These are phyloP conservation scores for Lodderomyces oxycetoniae DNA, from an alignment of 1,139 yeast species.

Conservation along the genomic window DNA sequence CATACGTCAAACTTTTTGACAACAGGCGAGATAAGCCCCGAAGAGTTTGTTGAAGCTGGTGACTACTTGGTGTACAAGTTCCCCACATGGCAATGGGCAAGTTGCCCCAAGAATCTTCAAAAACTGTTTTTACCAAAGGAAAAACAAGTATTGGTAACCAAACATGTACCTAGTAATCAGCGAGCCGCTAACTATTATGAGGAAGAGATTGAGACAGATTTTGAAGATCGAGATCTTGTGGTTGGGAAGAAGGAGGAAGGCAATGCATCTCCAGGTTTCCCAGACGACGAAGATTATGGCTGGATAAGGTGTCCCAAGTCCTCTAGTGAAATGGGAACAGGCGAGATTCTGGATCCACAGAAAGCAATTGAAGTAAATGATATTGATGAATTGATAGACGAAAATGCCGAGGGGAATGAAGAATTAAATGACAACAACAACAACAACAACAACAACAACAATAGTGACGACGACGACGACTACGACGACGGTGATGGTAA, in stretches of 20 bases:
- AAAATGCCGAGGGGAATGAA: constrained; percentile 28
- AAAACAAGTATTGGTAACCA: constrained; percentile 81
- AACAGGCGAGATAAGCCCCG: constrained; percentile 93
- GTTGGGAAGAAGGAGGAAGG: constrained; percentile 30
- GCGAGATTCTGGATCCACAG: constrained; percentile 9
- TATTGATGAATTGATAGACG: constrained; percentile 40
- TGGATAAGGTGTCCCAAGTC: constrained; percentile 6
- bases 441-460: background rate
- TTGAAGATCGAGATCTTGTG: constrained; percentile 48
- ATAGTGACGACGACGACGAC: background rate
- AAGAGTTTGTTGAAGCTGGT: constrained; percentile 90
- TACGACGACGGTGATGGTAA: too few relatives aligned
- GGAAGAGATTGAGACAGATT: constrained; percentile 36
- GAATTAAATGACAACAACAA: constrained; percentile 21
- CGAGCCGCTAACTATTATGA: constrained; percentile 61
- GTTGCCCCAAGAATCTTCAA: constrained; percentile 56
- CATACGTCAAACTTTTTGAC: constrained; percentile 75
- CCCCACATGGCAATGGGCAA: constrained; percentile 96
- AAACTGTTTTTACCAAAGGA: constrained; percentile 77
- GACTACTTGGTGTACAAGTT: constrained; percentile 84
- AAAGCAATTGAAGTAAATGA: constrained; percentile 21
- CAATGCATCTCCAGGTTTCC: constrained; percentile 6
- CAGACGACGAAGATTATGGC: constrained; percentile 4
- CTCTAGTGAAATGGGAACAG: constrained; percentile 7
- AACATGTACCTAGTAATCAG: constrained; percentile 80